phyloP scores from a whole-genome alignment of 345 rosid species.

The Carallia pectinifolia region DNA sequence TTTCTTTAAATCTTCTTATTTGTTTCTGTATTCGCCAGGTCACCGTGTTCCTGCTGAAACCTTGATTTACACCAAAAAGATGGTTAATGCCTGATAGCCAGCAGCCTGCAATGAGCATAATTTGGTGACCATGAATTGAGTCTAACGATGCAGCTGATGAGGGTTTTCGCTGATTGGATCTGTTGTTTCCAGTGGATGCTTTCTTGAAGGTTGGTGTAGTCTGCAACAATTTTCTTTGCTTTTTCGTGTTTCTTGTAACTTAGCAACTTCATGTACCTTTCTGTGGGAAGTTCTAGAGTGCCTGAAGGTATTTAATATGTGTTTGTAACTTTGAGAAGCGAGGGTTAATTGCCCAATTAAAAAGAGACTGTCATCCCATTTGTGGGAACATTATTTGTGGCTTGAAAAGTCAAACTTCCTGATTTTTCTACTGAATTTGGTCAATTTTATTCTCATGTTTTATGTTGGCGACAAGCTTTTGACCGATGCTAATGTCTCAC shows the following conservation, averaged over 20 bases:
- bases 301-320: conserved; percentile 28
- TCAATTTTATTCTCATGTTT: background rate
- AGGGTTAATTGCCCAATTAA: conserved; percentile 25
- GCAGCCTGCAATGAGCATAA: background rate
- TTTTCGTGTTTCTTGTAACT: too few relatives aligned
- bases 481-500: too few relatives aligned
- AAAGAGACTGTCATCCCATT: conserved; percentile 19
- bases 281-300: conserved; percentile 15
- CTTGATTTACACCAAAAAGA: conserved; percentile 3
- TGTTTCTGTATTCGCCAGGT: conserved; percentile 19
- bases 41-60: conserved; percentile 2
- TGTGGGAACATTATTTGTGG: conserved; percentile 30
- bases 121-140: conserved; percentile 7
- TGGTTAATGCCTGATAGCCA: conserved; percentile 10
- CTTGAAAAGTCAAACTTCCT: conserved; percentile 22
- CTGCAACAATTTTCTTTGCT: conserved; percentile 12
- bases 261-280: conserved; percentile 17
- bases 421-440: background rate
- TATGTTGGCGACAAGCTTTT: background rate
- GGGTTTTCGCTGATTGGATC: conserved; percentile 9
- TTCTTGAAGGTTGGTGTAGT: conserved; percentile 23
- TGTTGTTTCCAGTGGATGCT: conserved; percentile 8
- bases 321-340: conserved; percentile 18
- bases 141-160: conserved; percentile 13
- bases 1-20: background rate